Percentiles rank a stretch among this genome's conserved stretches.
These are phyloP conservation scores for Eucommia ulmoides DNA, from an alignment of 257 asterid genomes.

Conservation along the genomic window DNA sequence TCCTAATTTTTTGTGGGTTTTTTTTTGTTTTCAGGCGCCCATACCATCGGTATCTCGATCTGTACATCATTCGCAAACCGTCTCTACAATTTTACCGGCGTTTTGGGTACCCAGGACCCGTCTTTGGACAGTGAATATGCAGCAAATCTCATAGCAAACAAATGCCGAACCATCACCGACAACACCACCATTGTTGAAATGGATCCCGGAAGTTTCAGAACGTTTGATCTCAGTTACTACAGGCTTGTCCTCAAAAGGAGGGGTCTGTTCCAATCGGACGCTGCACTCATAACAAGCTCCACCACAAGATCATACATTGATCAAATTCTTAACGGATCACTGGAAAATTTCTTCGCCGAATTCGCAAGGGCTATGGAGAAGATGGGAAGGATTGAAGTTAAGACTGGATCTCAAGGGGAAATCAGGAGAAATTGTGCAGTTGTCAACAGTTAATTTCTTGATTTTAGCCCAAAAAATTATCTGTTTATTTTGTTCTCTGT, in stretches of 20 bases:
- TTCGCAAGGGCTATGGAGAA: constrained; percentile 63
- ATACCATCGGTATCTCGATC: constrained; percentile 52
- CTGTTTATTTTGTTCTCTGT: neutral
- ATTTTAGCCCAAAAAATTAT: too few species aligned
- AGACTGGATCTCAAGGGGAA: constrained; percentile 49
- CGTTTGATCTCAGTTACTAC: constrained; percentile 61
- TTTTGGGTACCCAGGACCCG: constrained; percentile 54
- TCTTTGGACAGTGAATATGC: constrained; percentile 58
- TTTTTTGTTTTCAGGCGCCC: constrained; percentile 38
- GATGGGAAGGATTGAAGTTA: constrained; percentile 43
- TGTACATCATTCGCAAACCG: constrained; percentile 44
- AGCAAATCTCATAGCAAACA: constrained; percentile 31
- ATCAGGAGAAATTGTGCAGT: constrained; percentile 52
- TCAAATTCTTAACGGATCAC: constrained; percentile 24
- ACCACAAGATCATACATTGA: constrained; percentile 24
- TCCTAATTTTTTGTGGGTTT: neutral
- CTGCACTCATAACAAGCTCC: constrained; percentile 33
- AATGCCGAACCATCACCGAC: constrained; percentile 32
- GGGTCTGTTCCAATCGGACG: constrained; percentile 54
- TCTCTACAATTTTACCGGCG: constrained; percentile 51
- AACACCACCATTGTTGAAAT: constrained; percentile 37
- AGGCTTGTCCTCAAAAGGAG: constrained; percentile 45
- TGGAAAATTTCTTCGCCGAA: constrained; percentile 24
- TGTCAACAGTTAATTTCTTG: constrained; percentile 26
- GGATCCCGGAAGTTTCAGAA: constrained; percentile 62